These are phyloP conservation scores for Pontederia crassipes DNA, from an alignment of 176 grass and related monocot genomes.

Conservation along the genomic window DNA sequence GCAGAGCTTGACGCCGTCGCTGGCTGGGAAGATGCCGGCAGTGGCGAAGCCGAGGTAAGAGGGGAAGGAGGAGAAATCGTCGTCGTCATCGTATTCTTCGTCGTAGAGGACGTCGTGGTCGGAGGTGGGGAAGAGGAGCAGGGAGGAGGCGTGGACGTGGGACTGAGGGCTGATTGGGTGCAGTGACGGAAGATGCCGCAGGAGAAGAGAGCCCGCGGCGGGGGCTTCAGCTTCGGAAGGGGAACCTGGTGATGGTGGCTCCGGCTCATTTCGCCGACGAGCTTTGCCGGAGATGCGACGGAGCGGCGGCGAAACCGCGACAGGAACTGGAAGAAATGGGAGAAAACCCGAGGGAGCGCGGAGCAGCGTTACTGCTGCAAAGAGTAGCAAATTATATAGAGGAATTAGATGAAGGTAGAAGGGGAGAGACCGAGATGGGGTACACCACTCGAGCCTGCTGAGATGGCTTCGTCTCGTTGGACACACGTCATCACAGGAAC, in stretches of 20 bases:
- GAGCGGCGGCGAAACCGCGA: background rate
- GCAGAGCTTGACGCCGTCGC: constrained; percentile 12
- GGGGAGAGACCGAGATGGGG: too few species aligned
- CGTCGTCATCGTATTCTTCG: background rate
- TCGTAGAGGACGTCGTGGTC: background rate
- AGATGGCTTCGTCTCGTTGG: too few species aligned
- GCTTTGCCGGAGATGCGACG: background rate
- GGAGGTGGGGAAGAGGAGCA: constrained; percentile 12
- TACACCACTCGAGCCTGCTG: too few species aligned
- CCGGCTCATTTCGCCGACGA: constrained; percentile 8
- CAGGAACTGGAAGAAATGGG: background rate
- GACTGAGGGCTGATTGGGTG: constrained; percentile 61
- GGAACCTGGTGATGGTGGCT: constrained; percentile 6
- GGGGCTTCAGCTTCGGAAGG: constrained; percentile 42
- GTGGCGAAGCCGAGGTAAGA: background rate
- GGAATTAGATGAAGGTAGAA: too few species aligned
- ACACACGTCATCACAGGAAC: too few species aligned
- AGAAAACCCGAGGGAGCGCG: background rate
- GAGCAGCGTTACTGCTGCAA: too few species aligned
- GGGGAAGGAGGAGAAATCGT: background rate
- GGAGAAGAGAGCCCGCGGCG: constrained; percentile 60
- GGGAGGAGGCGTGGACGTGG: constrained; percentile 1
- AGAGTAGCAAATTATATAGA: too few species aligned
- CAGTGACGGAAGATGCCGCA: constrained; percentile 77
- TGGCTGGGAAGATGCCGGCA: background rate